Conservation (phyloP, 768 basidiomycete genomes). For the Phlebiopsis gigantea region DNA sequence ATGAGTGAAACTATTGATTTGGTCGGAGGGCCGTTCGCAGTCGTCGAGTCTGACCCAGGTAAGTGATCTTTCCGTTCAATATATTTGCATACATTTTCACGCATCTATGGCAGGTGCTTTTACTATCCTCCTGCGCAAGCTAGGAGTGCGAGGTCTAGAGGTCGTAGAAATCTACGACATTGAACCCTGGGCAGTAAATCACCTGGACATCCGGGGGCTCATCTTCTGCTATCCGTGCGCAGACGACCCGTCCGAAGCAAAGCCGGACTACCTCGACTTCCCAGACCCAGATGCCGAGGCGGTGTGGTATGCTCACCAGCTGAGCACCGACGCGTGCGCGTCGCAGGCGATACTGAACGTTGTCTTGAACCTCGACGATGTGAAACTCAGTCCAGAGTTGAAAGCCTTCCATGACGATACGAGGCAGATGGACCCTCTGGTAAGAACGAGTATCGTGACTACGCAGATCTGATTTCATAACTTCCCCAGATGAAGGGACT, state of each 20-base stretch:
- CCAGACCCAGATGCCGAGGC: conserved; percentile 44
- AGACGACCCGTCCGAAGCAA: conserved; percentile 21
- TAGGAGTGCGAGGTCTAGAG: conserved; percentile 49
- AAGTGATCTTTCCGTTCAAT: conserved; percentile 2
- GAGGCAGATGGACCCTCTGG: conserved; percentile 50
- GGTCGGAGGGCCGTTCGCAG: conserved; percentile 58
- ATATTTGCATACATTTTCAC: not conserved
- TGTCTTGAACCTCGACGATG: conserved; percentile 46
- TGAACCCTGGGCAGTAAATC: conserved; percentile 58
- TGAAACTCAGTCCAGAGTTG: conserved; percentile 44
- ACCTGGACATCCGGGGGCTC: conserved; percentile 52
- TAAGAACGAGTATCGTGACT: conserved; percentile 29
- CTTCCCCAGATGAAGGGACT: conserved; percentile 54
- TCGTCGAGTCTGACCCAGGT: conserved; percentile 47
- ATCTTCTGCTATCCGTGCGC: conserved; percentile 61
- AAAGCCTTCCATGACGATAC: conserved; percentile 44
- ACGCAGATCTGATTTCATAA: not conserved
- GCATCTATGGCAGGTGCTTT: conserved; percentile 41
- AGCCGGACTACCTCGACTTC: conserved; percentile 16
- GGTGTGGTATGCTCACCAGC: conserved; percentile 67
- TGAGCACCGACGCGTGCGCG: conserved; percentile 62
- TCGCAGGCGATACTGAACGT: conserved; percentile 60
- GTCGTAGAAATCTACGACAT: conserved; percentile 59
- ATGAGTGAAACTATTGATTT: conserved; percentile 31
- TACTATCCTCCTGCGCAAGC: conserved; percentile 46